Evolutionary conservation across 345 rosid species (phyloP).

Genomic region (Sisymbrium irio): DNA sequence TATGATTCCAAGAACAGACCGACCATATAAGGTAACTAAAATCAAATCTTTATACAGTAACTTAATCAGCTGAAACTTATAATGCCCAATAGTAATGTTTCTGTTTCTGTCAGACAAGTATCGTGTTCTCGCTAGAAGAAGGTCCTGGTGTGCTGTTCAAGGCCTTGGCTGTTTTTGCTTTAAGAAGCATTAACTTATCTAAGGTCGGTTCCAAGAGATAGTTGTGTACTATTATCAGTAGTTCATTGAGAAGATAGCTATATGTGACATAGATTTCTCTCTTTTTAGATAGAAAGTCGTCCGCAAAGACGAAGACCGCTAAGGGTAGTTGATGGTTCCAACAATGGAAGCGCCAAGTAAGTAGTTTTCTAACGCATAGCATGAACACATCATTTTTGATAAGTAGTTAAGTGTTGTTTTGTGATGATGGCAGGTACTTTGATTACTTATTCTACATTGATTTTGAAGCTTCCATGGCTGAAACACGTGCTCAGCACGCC

Average conservation of each 20-base stretch:
- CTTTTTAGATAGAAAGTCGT: conserved; percentile 80
- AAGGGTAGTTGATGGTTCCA: conserved; percentile 78
- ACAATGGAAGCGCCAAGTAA: conserved; percentile 79
- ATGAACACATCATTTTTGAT: neutral
- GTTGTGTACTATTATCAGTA: neutral
- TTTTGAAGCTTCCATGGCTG: conserved; percentile 97
- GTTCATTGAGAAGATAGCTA: neutral
- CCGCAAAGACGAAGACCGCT: conserved; percentile 72
- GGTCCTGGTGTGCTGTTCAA: conserved; percentile 90
- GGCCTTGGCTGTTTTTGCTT: conserved; percentile 87
- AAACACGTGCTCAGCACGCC: conserved; percentile 72
- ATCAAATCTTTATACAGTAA: neutral
- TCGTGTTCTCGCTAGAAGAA: conserved; percentile 92
- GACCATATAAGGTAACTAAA: conserved; percentile 62
- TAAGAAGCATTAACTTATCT: conserved; percentile 77
- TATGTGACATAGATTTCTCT: neutral
- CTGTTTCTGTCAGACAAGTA: conserved; percentile 68
- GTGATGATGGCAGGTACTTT: conserved; percentile 59
- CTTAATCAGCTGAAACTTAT: neutral
- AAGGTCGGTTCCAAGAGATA: conserved; percentile 44
- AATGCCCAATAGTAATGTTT: conserved; percentile 3
- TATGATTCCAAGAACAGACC: conserved; percentile 64
- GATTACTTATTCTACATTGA: conserved; percentile 90
- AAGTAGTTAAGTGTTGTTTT: conserved; percentile 25
- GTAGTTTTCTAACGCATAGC: conserved; percentile 20